phyloP scores from a whole-genome alignment of 1,284 basidiomycete species.

The Leccinum subrobustum region DNA sequence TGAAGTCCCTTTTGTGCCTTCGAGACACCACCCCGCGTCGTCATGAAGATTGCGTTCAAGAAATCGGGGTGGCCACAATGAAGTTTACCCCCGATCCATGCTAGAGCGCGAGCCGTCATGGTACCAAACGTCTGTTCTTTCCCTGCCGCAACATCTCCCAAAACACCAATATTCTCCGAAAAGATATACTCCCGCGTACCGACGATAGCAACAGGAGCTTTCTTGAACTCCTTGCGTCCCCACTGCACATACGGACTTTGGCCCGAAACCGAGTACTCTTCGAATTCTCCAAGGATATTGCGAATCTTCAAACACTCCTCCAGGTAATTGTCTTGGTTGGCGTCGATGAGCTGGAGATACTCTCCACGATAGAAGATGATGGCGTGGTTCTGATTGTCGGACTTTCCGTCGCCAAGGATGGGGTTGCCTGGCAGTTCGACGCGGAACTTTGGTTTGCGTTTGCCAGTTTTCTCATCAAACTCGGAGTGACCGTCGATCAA shows the following conservation, averaged over 20 bases:
- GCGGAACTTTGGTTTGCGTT: constrained; percentile 96
- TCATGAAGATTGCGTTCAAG: constrained; percentile 98
- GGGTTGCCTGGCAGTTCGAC: constrained; percentile 98
- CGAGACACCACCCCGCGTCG: constrained; percentile 96
- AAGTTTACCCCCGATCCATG: constrained; percentile 98
- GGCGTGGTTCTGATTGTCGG: constrained; percentile 99
- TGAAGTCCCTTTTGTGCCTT: constrained; percentile 99
- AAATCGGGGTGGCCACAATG: constrained; percentile 99
- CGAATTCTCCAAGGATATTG: constrained; percentile 96
- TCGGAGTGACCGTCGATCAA: constrained; percentile 99
- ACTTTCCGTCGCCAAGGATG: constrained; percentile 99
- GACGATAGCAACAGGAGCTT: constrained; percentile 94
- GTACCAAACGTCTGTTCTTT: constrained; percentile 99
- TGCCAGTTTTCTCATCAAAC: constrained; percentile 85
- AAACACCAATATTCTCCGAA: constrained; percentile 99
- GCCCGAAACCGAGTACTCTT: constrained; percentile 88
- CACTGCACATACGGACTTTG: constrained; percentile 95
- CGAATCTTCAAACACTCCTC: constrained; percentile 99
- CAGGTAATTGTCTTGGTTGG: constrained; percentile 99
- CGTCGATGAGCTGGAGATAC: constrained; percentile 98
- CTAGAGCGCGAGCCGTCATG: constrained; percentile 91
- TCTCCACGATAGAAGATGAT: constrained; percentile 99
- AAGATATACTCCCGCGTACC: constrained; percentile 99
- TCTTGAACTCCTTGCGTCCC: constrained; percentile 90
- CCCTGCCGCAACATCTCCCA: constrained; percentile 98